Evolutionary conservation across 2,329 filamentous ascomycete species (phyloP).

Genomic region (Pleomassaria siparia): DNA sequence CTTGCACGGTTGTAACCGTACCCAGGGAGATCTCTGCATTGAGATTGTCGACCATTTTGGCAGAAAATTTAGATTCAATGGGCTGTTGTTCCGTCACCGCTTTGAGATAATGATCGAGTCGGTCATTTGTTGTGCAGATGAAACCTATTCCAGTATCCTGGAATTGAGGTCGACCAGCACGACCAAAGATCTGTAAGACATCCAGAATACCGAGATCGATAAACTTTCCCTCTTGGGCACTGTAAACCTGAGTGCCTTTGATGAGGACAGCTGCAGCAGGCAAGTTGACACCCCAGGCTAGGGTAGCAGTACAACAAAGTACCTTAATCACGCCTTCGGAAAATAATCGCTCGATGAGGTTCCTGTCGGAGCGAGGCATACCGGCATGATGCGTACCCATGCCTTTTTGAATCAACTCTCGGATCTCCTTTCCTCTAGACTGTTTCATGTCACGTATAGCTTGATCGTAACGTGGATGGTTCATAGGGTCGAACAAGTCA

Average conservation of each 20-base stretch:
- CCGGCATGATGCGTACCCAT: constrained; percentile 96
- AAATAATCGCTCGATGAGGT: constrained; percentile 93
- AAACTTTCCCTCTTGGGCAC: constrained; percentile 93
- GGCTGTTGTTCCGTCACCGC: constrained; percentile 95
- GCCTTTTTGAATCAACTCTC: constrained; percentile 86
- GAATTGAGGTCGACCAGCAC: constrained; percentile 95
- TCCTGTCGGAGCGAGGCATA: constrained; percentile 91
- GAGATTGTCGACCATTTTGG: constrained; percentile 91
- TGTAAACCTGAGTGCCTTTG: constrained; percentile 97
- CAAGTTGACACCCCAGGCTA: constrained; percentile 98
- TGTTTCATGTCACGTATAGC: constrained; percentile 83
- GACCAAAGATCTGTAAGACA: constrained; percentile 96
- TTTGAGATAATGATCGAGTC: constrained; percentile 83
- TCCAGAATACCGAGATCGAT: constrained; percentile 95
- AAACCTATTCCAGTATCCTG: constrained; percentile 97
- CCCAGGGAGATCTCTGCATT: constrained; percentile 94
- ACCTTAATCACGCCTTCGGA: constrained; percentile 91
- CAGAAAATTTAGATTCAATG: constrained; percentile 94
- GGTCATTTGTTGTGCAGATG: constrained; percentile 96
- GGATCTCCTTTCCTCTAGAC: constrained; percentile 81
- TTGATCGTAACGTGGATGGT: constrained; percentile 76
- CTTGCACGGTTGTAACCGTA: constrained; percentile 89
- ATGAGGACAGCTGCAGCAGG: constrained; percentile 96
- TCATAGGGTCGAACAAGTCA: constrained; percentile 79
- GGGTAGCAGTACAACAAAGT: constrained; percentile 94